Conservation (phyloP, 2,329 filamentous ascomycete genomes). For the Ophiostoma angusticollis region DNA sequence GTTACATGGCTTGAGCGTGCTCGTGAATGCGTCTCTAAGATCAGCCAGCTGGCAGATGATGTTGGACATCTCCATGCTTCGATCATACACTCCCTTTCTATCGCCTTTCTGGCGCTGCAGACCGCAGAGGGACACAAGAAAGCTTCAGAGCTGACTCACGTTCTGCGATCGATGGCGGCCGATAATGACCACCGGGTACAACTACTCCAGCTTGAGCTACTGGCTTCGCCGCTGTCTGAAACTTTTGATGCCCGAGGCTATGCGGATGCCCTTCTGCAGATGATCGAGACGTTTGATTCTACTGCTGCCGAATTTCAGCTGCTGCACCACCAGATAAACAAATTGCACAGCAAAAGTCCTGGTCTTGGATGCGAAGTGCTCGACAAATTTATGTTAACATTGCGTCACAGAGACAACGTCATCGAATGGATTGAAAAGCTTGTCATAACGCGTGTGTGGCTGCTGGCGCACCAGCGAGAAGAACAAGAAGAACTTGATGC, state of each 20-base stretch:
- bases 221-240: slow-evolving; percentile 36
- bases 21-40: slow-evolving; percentile 41
- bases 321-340: slow-evolving; percentile 55
- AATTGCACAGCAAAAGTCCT: slow-evolving; percentile 43
- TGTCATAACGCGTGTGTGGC: slow-evolving; percentile 55
- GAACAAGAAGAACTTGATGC: slow-evolving; percentile 17
- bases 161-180: slow-evolving; percentile 50
- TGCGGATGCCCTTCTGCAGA: slow-evolving; percentile 40
- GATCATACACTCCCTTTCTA: slow-evolving; percentile 52
- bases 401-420: slow-evolving; percentile 26
- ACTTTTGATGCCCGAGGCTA: slow-evolving; percentile 37
- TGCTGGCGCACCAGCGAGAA: slow-evolving; percentile 38
- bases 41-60: slow-evolving; percentile 42
- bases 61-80: slow-evolving; percentile 46
- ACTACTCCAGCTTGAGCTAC: slow-evolving; percentile 55
- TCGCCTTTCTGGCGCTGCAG: slow-evolving; percentile 36
- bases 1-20: slow-evolving; percentile 64
- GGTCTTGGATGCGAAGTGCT: slow-evolving; percentile 38
- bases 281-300: slow-evolving; percentile 39
- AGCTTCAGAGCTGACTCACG: slow-evolving; percentile 43
- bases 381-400: slow-evolving; percentile 49
- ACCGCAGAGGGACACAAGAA: slow-evolving; percentile 32
- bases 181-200: slow-evolving; percentile 48
- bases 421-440: slow-evolving; percentile 54
- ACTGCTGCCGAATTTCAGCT: slow-evolving; percentile 52